Conservation (phyloP, 192 early-diverging fungal species). For the Gaertneriomyces sp. region DNA sequence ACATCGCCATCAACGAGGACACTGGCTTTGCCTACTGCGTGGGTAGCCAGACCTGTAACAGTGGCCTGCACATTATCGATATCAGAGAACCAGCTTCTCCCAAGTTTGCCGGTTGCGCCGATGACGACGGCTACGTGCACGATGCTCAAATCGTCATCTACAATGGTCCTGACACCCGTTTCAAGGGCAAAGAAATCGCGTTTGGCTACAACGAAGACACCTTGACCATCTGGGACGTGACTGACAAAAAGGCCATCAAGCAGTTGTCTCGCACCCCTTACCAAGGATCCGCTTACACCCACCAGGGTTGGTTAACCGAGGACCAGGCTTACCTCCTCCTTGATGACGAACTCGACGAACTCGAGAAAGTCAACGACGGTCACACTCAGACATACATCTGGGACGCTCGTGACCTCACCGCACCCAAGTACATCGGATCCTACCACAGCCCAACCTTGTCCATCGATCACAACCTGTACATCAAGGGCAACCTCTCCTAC, state of each 20-base stretch:
- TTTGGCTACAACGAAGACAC: constrained; percentile 2
- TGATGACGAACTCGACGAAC: constrained; percentile 5
- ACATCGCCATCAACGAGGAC: constrained; percentile 8
- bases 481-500: constrained; percentile 9
- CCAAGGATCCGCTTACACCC: constrained; percentile 4
- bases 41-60: background rate
- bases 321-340: constrained; percentile 4
- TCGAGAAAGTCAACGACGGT: background rate
- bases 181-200: background rate
- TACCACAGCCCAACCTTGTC: background rate
- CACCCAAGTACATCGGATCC: constrained; percentile 1
- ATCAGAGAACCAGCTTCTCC: background rate
- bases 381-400: constrained; percentile 11
- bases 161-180: constrained; percentile 2
- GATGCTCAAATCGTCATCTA: constrained; percentile 6
- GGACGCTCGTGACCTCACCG: constrained; percentile 1
- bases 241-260: background rate
- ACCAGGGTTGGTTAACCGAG: constrained; percentile 11
- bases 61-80: constrained; percentile 5
- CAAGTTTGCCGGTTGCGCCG: constrained; percentile 4
- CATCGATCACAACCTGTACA: constrained; percentile 11
- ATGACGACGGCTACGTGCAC: background rate
- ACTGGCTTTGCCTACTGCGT: constrained; percentile 2
- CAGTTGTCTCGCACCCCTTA: constrained; percentile 1
- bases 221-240: constrained; percentile 3